These are phyloP conservation scores for Epithemia pelagica DNA, from an alignment of 108 stramenopile species.

Conservation along the genomic window DNA sequence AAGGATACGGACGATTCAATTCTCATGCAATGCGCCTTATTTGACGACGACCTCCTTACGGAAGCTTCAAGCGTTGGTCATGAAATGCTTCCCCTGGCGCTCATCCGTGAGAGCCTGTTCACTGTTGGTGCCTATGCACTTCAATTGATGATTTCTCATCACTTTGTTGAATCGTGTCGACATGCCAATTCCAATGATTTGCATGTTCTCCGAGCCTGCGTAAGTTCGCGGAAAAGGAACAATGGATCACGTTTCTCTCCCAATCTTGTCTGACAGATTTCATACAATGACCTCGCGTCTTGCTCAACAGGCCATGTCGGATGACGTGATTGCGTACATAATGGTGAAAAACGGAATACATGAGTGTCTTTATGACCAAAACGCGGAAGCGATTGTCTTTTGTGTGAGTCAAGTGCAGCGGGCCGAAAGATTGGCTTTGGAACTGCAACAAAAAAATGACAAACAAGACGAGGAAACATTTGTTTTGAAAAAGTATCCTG, in stretches of 20 bases:
- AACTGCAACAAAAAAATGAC: not conserved
- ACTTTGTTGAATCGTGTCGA: conserved; percentile 14
- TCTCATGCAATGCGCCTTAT: conserved; percentile 23
- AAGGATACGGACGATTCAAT: not conserved
- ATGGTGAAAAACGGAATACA: conserved; percentile 38
- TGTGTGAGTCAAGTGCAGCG: conserved; percentile 14
- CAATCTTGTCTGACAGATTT: too few species aligned
- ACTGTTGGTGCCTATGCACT: conserved; percentile 29
- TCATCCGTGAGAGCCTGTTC: conserved; percentile 33
- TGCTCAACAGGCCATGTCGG: conserved; percentile 6
- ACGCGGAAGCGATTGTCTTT: not conserved
- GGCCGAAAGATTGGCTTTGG: conserved; percentile 23
- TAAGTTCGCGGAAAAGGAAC: too few species aligned
- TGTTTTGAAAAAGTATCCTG: conserved; percentile 18
- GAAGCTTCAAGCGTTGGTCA: conserved; percentile 2
- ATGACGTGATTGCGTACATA: conserved; percentile 50
- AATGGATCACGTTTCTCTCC: too few species aligned
- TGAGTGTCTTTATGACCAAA: conserved; percentile 37
- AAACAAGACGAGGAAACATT: not conserved
- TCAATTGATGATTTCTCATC: conserved; percentile 23
- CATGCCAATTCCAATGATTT: conserved; percentile 25
- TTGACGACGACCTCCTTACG: conserved; percentile 33
- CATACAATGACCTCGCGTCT: too few species aligned
- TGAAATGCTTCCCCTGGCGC: conserved; percentile 9
- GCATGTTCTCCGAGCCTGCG: conserved; percentile 21